Base-by-base conservation (phyloP, 495 filamentous ascomycete genomes). In the Gamarada debralockiae region DNA sequence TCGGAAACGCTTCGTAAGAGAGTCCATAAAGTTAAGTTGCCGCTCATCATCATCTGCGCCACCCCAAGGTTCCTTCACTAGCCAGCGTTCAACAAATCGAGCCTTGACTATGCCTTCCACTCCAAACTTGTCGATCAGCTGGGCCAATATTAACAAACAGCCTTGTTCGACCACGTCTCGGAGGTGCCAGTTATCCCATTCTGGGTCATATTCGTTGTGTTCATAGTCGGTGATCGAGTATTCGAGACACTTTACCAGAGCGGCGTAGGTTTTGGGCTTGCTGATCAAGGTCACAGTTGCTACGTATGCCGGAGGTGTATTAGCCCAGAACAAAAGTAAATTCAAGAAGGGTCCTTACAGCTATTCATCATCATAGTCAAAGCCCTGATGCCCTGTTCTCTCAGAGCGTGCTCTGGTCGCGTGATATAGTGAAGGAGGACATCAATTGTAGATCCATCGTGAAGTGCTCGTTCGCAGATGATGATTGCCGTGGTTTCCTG, bases 51-150 rank as follows among this genome's bases (percentile, higher is more conserved):
- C 65, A 7, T 70, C 65, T 0, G 58, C 69, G 18, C 60, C 54
- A 4, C 79, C 79, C 75, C 79, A 80, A 14, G 73, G 74, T 44
- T 82, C 77, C 56, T 71, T 77, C 21, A 67, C 73, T 5, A 82
- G 66, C 79, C 79, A 82, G 44, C 71, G 76, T 45, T 77, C 72
- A 15, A 82, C 68, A 51, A 82, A 78, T 21, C 67, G 65, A 36
- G 74, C 69, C 46, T 73, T 69, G 42, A 81, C 53, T 8, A 80
- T 50, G 40, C 66, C 70, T 22, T 69, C 65, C 22, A 65, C 54
- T 17, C 67, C 72, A 41, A 64, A 70, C 41, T 68, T 68, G 29
- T 67, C 67, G n/a, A 73, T 56, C 1, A 80, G 62, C 39, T 73
- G 67, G 25, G 59, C 58, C 36, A 77, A 55, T 13, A 79, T 65